Conservation (phyloP, 2,329 filamentous ascomycete genomes). For the Orbilia ellipsospora region DNA sequence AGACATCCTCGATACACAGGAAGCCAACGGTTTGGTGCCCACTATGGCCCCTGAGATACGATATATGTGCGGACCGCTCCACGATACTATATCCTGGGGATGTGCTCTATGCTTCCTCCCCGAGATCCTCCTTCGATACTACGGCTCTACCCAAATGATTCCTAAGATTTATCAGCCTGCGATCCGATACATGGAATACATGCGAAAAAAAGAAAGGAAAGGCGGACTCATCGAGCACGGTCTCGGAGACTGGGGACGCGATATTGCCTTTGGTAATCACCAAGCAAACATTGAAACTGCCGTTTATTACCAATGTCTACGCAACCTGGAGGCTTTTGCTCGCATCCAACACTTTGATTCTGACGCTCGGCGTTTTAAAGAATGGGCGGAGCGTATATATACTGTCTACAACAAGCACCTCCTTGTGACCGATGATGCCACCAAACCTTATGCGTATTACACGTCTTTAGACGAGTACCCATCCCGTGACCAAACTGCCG, state of each 20-base stretch:
- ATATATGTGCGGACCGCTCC: slow-evolving; percentile 66
- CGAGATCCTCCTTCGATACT: slow-evolving; percentile 63
- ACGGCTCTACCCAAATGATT: slow-evolving; percentile 62
- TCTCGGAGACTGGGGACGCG: slow-evolving; percentile 64
- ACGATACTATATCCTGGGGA: slow-evolving; percentile 66
- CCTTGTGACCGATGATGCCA: slow-evolving; percentile 60
- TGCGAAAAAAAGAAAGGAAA: slow-evolving; percentile 62
- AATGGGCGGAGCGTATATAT: slow-evolving; percentile 60
- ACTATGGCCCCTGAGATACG: slow-evolving; percentile 66
- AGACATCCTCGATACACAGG: slow-evolving; percentile 65
- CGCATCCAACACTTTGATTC: slow-evolving; percentile 58
- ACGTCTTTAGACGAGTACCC: slow-evolving; percentile 61
- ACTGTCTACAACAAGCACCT: slow-evolving; percentile 61
- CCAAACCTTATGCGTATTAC: slow-evolving; percentile 62
- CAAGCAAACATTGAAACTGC: slow-evolving; percentile 66
- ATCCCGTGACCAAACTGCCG: slow-evolving; percentile 62
- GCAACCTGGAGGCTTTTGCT: slow-evolving; percentile 62
- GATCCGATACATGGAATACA: slow-evolving; percentile 64
- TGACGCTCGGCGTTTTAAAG: slow-evolving; percentile 59
- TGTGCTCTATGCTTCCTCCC: slow-evolving; percentile 63
- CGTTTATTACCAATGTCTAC: slow-evolving; percentile 64
- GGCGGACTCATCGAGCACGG: slow-evolving; percentile 64
- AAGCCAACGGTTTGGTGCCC: slow-evolving; percentile 64
- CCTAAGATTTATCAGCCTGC: slow-evolving; percentile 62
- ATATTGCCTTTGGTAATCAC: slow-evolving; percentile 64